Evolutionary conservation across 2,329 filamentous ascomycete species (phyloP), one percentile per base, ranked within the genome.

Genomic region (Ilyonectria sp.): DNA sequence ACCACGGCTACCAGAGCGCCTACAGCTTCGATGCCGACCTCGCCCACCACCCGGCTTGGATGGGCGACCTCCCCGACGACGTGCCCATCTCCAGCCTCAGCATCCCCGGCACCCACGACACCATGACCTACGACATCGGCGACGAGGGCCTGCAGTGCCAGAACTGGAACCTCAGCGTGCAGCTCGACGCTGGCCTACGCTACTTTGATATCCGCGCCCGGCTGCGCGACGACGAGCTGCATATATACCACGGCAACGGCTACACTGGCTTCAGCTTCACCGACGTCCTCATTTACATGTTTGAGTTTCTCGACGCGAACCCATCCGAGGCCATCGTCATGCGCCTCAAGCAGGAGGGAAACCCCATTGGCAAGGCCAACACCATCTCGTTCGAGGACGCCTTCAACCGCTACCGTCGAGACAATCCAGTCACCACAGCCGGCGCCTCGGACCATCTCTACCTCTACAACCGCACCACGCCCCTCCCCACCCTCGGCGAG

Each of bases 91-190:
- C 83, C 35, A 80, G 76, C 57, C 79, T 87, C 47, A 86, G 84
- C 52, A 82, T 87, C 65, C 86, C 86, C 0, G 86, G 86, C 33
- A 87, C 86, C 2, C 86, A 87, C 77, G 85, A 87, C 74, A 86
- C 85, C 26, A 83, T 87, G 82, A 87, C 86, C 19, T 85, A 83
- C 69, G 74, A 77, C 50, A 77, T 85, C 62, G 70, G 66, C 31
- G 71, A 75, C 49, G 77, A 80, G 64, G 62, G 67, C 9, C 80
- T 83, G 57, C 81, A 85, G 73, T 86, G 85, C 73, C 86, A 88
- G 76, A 86, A 85, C 72, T 79, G 79, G 70, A 80, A 81, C 69
- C 79, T 88, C 23, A 71, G 66, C 15, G 78, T 77, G 17, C 86
- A 87, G 76, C 81, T 87, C 47, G 61, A 74, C 37, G 81, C 83